Evolutionary conservation across 257 asterid species (phyloP).

Genomic region (Solanum sejunctum): DNA sequence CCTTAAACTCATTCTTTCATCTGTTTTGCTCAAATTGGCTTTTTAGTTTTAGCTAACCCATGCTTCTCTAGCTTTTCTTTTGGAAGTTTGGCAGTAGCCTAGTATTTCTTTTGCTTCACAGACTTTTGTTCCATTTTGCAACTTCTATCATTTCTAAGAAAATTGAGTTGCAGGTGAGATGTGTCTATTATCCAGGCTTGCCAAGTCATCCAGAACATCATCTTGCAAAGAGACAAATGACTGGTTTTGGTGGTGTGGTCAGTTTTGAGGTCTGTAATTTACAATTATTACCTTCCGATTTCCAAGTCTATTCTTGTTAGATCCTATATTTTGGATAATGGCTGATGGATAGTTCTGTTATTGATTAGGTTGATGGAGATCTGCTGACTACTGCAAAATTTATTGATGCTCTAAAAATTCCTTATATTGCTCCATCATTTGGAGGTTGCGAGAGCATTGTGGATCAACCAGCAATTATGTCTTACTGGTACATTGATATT

Average conservation of each 20-base stretch:
- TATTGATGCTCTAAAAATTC: conserved; percentile 58
- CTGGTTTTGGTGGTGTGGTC: conserved; percentile 91
- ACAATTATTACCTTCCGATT: not conserved
- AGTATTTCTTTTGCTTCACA: not conserved
- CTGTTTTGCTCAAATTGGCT: not conserved
- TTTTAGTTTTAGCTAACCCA: not conserved
- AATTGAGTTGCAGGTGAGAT: conserved; percentile 41
- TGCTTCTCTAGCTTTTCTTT: not conserved
- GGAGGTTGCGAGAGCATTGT: conserved; percentile 96
- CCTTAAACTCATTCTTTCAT: not conserved
- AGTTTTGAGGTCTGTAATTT: conserved; percentile 75
- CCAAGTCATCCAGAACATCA: conserved; percentile 80
- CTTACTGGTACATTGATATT: conserved; percentile 53
- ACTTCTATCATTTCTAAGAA: not conserved
- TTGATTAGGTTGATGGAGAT: conserved; percentile 70
- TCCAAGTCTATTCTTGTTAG: not conserved
- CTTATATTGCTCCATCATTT: conserved; percentile 90
- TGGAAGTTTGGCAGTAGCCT: not conserved
- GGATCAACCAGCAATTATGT: conserved; percentile 94
- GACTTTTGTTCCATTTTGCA: not conserved
- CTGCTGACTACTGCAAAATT: conserved; percentile 59
- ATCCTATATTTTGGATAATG: not conserved
- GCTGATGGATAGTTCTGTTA: not conserved
- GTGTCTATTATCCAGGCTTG: conserved; percentile 90
- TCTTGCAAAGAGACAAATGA: conserved; percentile 84